Evolutionary conservation across 192 early-diverging fungal genomes (phyloP), one percentile per base, ranked within the genome.

Genomic region (Umbelopsis isabellina): DNA sequence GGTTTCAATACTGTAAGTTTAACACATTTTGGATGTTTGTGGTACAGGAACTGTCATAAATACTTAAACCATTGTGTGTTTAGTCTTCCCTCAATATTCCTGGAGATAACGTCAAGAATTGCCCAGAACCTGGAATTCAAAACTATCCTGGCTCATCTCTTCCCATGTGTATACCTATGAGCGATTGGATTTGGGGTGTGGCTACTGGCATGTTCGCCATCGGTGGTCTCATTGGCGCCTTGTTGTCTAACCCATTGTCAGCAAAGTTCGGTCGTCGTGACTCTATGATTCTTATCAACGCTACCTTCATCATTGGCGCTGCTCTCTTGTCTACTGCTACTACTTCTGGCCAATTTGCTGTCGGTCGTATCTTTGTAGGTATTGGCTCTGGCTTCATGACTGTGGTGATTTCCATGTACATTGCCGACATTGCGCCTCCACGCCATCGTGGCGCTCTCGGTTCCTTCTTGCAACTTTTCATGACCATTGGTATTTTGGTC

Each of bases 141-240:
- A 64, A 76, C 44, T 76, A 72, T 33, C 66, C 65, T 4, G 51
- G 80, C 3, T 76, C 75, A 9, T 30, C 66, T 5, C 70, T 76
- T 48, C 75, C 75, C 37, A 52, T 68, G 49, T 76, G 75, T 68
- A 52, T 76, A 46, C 75, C 75, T 30, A 76, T 76, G 75, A 45
- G 49, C 18, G 75, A 68, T 66, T 82, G 80, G 33, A 70, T 84
- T 49, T 85, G 84, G 85, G 87, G 87, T 25, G 72, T 82, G 13
- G 80, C 82, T 8, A 84, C 85, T 66, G 86, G 85, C 52, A 81
- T 85, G 75, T 86, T 79, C 52, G 82, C 86, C 22, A 72, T 85
- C 46, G 91, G 90, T 49, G 90, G 89, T 25, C 77, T 91, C n/a
- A 21, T 85, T 23, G 91, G 91, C 20, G 91, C 82, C 13, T 69